Conservation (phyloP, 768 basidiomycete genomes). For the Saitozyma sp. region DNA sequence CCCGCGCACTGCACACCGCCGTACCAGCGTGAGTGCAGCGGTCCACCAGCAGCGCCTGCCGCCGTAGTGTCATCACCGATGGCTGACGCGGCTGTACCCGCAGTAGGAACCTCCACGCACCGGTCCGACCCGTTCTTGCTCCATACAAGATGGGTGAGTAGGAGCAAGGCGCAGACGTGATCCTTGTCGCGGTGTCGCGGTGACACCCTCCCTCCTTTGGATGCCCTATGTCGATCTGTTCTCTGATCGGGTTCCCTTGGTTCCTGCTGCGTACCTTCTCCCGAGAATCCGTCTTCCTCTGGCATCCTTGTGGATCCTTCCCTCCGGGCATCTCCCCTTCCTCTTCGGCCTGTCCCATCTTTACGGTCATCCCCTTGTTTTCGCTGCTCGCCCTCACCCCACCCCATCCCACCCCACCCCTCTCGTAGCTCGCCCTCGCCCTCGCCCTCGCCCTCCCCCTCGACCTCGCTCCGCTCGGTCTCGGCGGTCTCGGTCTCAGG, state of each 20-base stretch:
- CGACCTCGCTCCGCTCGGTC: not conserved
- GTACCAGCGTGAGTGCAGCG: too few relatives aligned
- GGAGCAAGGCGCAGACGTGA: too few relatives aligned
- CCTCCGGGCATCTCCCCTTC: not conserved
- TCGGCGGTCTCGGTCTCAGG: not conserved
- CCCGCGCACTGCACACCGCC: too few relatives aligned
- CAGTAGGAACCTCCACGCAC: too few relatives aligned
- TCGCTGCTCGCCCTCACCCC: too few relatives aligned
- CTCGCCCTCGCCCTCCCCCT: too few relatives aligned
- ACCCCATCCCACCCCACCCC: too few relatives aligned
- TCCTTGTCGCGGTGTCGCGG: too few relatives aligned
- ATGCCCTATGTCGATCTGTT: not conserved
- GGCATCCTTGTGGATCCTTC: constrained; percentile 1
- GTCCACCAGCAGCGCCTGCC: too few relatives aligned
- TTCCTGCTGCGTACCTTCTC: not conserved
- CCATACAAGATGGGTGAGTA: constrained; percentile 24
- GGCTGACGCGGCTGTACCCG: too few relatives aligned
- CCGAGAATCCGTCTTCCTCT: not conserved
- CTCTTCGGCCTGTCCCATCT: not conserved
- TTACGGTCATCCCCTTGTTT: not conserved
- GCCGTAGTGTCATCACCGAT: too few relatives aligned
- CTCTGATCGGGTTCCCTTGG: not conserved
- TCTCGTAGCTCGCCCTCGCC: not conserved
- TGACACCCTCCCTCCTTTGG: constrained; percentile 1
- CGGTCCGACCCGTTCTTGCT: not conserved